Percentiles rank a stretch among this genome's conserved stretches.
These are phyloP conservation scores for Aureobasidium namibiae DNA, from an alignment of 2,329 filamentous ascomycete species.

Conservation along the genomic window DNA sequence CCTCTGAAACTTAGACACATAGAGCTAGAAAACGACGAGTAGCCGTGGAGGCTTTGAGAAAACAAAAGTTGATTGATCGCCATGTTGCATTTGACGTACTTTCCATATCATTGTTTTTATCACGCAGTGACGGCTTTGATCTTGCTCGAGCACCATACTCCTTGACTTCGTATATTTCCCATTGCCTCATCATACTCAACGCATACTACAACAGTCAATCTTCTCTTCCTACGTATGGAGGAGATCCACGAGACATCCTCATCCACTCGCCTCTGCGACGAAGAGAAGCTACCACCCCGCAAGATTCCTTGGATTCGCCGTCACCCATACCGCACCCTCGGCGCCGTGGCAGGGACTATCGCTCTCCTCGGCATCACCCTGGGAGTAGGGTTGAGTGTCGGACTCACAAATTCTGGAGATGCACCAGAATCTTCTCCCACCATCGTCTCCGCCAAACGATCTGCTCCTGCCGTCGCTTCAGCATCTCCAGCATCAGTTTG, in stretches of 20 bases:
- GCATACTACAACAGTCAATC: background rate
- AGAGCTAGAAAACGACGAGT: background rate
- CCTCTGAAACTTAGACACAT: background rate
- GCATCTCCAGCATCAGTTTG: conserved; percentile 5
- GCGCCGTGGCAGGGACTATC: conserved; percentile 4
- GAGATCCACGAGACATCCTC: background rate
- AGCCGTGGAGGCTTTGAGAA: background rate
- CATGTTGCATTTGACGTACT: background rate
- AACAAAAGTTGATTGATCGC: background rate
- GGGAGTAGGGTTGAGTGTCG: conserved; percentile 15
- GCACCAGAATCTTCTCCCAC: background rate
- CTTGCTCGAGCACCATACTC: background rate
- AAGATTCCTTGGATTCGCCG: background rate
- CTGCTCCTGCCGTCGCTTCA: background rate
- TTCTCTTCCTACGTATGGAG: background rate
- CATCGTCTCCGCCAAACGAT: background rate
- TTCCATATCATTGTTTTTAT: background rate
- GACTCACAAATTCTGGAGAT: background rate
- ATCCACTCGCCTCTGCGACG: background rate
- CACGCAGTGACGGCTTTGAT: background rate
- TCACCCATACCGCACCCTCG: background rate
- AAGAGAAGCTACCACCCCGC: background rate
- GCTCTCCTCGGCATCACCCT: conserved; percentile 13
- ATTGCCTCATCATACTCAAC: background rate
- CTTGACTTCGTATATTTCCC: background rate